These are phyloP conservation scores for Colletotrichum chrysophilum DNA, from an alignment of 2,329 filamentous ascomycete genomes.

Conservation along the genomic window DNA sequence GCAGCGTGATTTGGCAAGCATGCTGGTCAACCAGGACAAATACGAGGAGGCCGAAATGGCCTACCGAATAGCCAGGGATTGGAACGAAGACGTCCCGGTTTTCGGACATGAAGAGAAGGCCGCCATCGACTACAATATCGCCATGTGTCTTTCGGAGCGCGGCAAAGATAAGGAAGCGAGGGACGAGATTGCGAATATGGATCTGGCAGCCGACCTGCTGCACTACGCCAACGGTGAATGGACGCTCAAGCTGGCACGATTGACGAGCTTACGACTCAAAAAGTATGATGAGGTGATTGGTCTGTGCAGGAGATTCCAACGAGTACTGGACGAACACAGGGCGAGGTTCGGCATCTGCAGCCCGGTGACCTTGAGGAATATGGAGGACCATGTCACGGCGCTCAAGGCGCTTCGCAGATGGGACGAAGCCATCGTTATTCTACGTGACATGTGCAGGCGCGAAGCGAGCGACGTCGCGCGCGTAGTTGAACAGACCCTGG, in stretches of 20 bases:
- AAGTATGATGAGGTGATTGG: conserved; percentile 18
- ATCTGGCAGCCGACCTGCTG: conserved; percentile 21
- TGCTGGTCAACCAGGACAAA: conserved; percentile 24
- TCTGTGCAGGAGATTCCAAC: conserved; percentile 18
- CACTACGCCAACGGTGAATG: conserved; percentile 25
- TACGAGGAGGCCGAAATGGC: conserved; percentile 19
- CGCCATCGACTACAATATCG: conserved; percentile 25
- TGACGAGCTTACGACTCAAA: conserved; percentile 17
- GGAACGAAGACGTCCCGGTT: conserved; percentile 20
- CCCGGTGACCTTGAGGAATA: conserved; percentile 15
- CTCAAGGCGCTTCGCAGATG: conserved; percentile 13
- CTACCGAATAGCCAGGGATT: conserved; percentile 21
- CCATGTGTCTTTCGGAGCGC: conserved; percentile 25
- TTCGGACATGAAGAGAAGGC: conserved; percentile 24
- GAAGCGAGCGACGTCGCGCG: conserved; percentile 12
- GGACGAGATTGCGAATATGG: conserved; percentile 17
- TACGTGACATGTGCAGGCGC: conserved; percentile 20
- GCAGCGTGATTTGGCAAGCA: conserved; percentile 24
- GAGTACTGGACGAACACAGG: conserved; percentile 18
- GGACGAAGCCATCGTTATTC: conserved; percentile 16
- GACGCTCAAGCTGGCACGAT: conserved; percentile 23
- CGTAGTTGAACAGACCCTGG: conserved; percentile 12
- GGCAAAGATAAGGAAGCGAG: conserved; percentile 11
- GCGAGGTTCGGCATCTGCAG: conserved; percentile 14
- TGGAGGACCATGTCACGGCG: conserved; percentile 20